These are phyloP conservation scores for Aspergillus eucalypticola DNA, from an alignment of 2,329 filamentous ascomycete genomes.

Conservation along the genomic window DNA sequence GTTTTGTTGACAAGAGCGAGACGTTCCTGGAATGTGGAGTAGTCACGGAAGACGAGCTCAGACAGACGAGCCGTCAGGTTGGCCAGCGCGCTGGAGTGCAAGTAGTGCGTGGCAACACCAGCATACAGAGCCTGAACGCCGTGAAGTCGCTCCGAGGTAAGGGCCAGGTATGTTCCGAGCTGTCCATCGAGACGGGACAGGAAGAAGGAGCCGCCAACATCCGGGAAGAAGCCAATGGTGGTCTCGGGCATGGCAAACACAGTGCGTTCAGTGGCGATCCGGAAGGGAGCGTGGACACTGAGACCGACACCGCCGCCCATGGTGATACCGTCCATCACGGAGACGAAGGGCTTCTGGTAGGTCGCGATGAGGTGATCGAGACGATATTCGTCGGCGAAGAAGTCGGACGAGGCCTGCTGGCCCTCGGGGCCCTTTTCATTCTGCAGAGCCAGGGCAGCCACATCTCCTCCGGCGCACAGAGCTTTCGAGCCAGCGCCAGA, in stretches of 20 bases:
- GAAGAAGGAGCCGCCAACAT: conserved; percentile 96
- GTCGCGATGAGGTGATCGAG: conserved; percentile 94
- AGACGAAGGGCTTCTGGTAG: conserved; percentile 87
- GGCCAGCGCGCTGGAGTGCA: conserved; percentile 84
- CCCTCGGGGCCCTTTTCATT: conserved; percentile 70
- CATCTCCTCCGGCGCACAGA: conserved; percentile 92
- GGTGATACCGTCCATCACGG: conserved; percentile 96
- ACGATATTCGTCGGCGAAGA: conserved; percentile 94
- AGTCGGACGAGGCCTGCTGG: conserved; percentile 73
- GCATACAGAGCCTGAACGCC: conserved; percentile 87
- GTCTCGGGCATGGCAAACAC: conserved; percentile 99
- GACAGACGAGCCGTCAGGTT: conserved; percentile 80
- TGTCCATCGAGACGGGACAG: conserved; percentile 83
- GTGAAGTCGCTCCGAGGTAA: conserved; percentile 81
- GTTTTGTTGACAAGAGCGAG: conserved; percentile 77
- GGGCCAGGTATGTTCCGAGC: conserved; percentile 85
- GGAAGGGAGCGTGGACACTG: conserved; percentile 90
- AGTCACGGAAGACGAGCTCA: conserved; percentile 85
- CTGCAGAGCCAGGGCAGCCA: conserved; percentile 71
- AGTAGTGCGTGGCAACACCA: conserved; percentile 91
- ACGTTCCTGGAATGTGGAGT: conserved; percentile 62
- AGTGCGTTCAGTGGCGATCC: conserved; percentile 93
- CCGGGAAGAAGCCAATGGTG: conserved; percentile 97
- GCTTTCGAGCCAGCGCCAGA: conserved; percentile 84
- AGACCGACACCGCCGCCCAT: conserved; percentile 98